A percentile compares a stretch with the other conserved stretches of the same genome.
Conservation (phyloP, 192 early-diverging fungal genomes). For the Backusella mclennaniae region DNA sequence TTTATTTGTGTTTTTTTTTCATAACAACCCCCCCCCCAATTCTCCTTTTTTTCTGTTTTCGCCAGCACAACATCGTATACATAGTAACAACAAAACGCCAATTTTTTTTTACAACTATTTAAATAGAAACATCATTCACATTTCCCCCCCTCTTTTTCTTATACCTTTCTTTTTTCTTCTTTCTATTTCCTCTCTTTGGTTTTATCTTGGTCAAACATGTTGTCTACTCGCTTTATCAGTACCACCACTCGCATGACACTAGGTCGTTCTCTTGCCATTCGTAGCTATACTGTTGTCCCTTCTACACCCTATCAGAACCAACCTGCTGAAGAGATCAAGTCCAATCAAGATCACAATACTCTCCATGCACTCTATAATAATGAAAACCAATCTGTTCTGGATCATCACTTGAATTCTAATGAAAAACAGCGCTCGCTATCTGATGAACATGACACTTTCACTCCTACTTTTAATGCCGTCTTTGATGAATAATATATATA, state of each 20-base stretch:
- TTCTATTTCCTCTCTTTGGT: too few species aligned
- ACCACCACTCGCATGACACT: neutral
- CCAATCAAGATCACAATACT: conserved; percentile 10
- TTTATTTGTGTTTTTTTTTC: neutral
- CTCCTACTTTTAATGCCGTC: conserved; percentile 17
- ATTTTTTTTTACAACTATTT: neutral
- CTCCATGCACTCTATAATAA: conserved; percentile 25
- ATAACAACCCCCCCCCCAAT: neutral
- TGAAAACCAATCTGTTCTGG: conserved; percentile 20
- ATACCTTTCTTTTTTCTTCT: neutral
- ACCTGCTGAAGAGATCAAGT: neutral
- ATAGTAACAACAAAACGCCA: neutral
- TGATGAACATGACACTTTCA: conserved; percentile 1
- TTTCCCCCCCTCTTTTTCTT: neutral
- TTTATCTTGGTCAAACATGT: neutral
- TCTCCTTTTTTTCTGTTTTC: neutral
- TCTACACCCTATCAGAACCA: conserved; percentile 12
- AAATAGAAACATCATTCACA: neutral
- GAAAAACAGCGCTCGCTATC: neutral
- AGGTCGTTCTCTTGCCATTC: neutral
- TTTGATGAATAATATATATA: conserved; percentile 15
- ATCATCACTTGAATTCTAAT: neutral
- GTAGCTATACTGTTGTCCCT: conserved; percentile 25
- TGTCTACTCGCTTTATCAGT: neutral
- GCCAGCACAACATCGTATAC: neutral